A percentile compares a stretch with the other conserved stretches of the same genome.
Evolutionary conservation across 225 moss, liverwort and hornwort genomes (phyloP).

Genomic region (Pseudoscleropodium purum): DNA sequence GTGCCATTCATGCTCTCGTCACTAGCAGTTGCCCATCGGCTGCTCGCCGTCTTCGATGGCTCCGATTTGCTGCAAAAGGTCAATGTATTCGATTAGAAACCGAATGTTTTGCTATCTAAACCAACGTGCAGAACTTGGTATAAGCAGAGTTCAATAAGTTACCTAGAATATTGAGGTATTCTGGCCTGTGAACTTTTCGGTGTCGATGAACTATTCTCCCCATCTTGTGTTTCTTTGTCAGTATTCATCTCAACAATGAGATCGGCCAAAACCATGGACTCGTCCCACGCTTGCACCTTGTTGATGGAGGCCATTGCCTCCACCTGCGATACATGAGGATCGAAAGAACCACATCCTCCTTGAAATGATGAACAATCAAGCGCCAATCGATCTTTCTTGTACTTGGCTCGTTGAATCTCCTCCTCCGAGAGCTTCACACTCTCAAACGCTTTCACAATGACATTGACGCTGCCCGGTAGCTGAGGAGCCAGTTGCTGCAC

Average conservation of each 20-base stretch:
- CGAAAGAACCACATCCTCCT: neutral
- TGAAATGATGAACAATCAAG: neutral
- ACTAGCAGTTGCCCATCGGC: constrained; percentile 11
- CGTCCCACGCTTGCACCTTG: constrained; percentile 84
- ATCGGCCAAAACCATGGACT: constrained; percentile 28
- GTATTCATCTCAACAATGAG: neutral
- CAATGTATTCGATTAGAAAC: neutral
- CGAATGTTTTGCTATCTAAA: neutral
- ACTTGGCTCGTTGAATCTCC: constrained; percentile 24
- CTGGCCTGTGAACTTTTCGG: neutral
- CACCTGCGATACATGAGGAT: neutral
- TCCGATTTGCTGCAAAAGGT: constrained; percentile 26
- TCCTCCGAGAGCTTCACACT: constrained; percentile 57
- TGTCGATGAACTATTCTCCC: neutral
- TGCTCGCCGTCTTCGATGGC: constrained; percentile 17
- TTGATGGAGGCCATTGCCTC: constrained; percentile 49
- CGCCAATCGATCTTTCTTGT: constrained; percentile 7
- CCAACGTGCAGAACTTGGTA: neutral
- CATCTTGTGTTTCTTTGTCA: neutral
- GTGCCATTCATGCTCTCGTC: constrained; percentile 18
- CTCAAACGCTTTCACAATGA: constrained; percentile 82
- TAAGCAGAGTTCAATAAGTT: neutral
- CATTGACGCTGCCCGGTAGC: constrained; percentile 51
- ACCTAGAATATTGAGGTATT: constrained; percentile 23
- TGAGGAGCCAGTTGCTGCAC: constrained; percentile 44